Base-by-base conservation (phyloP, 1,284 basidiomycete species). In the Cerrena zonata region DNA sequence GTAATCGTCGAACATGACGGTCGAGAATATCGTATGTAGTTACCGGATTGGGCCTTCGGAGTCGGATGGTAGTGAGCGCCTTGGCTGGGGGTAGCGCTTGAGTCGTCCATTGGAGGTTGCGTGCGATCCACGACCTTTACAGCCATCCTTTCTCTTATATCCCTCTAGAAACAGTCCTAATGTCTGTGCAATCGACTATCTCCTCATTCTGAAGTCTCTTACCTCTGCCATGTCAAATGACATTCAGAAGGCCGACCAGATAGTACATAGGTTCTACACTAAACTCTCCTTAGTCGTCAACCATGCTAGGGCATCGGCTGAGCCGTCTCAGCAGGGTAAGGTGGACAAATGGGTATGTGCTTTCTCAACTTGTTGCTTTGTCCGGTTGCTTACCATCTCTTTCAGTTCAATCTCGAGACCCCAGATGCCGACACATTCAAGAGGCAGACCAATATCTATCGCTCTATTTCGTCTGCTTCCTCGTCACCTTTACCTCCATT, bases 351-450 rank as follows among this genome's bases (percentile, higher is more conserved):
- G 87, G 86, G 87, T 88, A 48, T 54, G 86, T 71, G 40, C 34
- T 36, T 45, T 15, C 25, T 15, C n/a, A n/a, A n/a, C n/a, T n/a
- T n/a, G n/a, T n/a, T n/a, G n/a, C n/a, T n/a, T n/a, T n/a, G n/a
- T n/a, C 22, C 4, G 25, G 13, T 49, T 49, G 25, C 47, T 11
- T 15, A n/a, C 18, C 19, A n/a, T n/a, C n/a, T n/a, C 13, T 21
- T 45, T 11, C 49, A 88, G 87, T 91, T 91, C 75, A 90, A 89
- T 66, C 72, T 91, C 50, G 87, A 89, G 66, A 86, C 80, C 2
- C 82, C 76, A 38, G 80, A 81, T 61, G 76, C 78, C 23, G 84
- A 88, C 57, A 63, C 76, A 19, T 85, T 82, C 67, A 80, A 75
- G 57, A 80, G 79, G 55, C 76, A 83, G 42, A 75, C 81, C 23